A percentile compares a stretch with the other conserved stretches of the same genome.
These are phyloP conservation scores for Colletotrichum acutatum DNA, from an alignment of 2,329 filamentous ascomycete species.

Conservation along the genomic window DNA sequence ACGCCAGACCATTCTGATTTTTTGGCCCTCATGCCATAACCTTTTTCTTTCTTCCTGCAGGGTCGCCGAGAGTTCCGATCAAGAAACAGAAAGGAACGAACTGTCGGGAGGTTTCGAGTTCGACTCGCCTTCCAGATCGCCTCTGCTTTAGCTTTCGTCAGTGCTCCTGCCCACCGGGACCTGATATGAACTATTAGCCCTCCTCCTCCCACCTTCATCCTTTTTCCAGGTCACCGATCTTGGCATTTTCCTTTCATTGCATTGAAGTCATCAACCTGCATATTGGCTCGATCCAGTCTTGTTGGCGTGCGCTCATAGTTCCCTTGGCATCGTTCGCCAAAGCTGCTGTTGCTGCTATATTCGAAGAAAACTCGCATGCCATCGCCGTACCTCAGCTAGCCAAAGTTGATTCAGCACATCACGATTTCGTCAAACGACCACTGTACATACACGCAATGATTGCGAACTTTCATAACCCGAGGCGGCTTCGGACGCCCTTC, in stretches of 20 bases:
- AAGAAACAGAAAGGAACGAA: not conserved
- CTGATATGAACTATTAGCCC: conserved; percentile 10
- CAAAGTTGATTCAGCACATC: not conserved
- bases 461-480: conserved; percentile 29
- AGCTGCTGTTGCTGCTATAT: not conserved
- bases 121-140: not conserved
- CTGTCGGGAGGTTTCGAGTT: not conserved
- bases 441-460: conserved; percentile 12
- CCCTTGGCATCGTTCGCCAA: not conserved
- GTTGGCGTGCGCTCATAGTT: not conserved
- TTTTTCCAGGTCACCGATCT: not conserved
- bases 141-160: not conserved
- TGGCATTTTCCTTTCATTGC: not conserved
- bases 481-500: conserved; percentile 26
- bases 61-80: not conserved
- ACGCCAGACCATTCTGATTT: not conserved
- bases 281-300: not conserved
- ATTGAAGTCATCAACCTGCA: not conserved
- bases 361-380: not conserved
- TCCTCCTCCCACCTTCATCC: not conserved
- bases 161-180: not conserved
- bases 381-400: not conserved
- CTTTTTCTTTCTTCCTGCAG: not conserved
- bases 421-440: too few species aligned
- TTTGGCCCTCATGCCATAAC: conserved; percentile 2